Percentiles rank a stretch among this genome's conserved stretches.
Conservation (phyloP, 163 green algal species). For the Volvox carteri region DNA sequence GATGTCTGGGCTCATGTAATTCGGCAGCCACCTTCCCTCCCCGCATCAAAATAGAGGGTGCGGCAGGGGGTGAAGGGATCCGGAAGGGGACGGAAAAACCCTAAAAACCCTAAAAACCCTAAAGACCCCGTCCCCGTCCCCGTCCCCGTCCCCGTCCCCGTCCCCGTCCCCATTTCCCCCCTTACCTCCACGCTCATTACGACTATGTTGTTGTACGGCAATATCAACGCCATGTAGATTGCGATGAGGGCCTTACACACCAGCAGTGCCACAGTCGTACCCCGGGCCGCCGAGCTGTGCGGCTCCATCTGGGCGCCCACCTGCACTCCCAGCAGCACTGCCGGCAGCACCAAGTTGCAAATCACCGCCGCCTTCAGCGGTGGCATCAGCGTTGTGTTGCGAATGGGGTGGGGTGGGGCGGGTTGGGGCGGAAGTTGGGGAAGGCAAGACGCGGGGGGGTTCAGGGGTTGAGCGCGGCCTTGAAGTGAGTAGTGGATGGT, state of each 20-base stretch:
- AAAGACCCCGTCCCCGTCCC: not conserved
- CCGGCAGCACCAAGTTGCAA: slow-evolving; percentile 18
- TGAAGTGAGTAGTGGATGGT: no score
- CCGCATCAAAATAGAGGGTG: no score
- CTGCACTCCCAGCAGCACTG: slow-evolving; percentile 18
- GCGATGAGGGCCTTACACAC: slow-evolving; percentile 8
- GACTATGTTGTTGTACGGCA: slow-evolving; percentile 9
- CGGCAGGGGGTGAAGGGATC: no score
- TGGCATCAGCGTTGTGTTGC: not conserved
- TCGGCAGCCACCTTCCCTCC: no score
- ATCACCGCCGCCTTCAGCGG: slow-evolving; percentile 13
- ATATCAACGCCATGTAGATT: not conserved
- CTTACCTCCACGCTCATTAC: slow-evolving; percentile 11
- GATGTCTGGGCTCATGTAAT: no score
- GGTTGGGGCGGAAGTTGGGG: not conserved
- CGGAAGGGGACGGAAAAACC: no score
- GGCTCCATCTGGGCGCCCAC: slow-evolving; percentile 4
- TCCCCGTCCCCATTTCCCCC: no score
- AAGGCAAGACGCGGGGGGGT: no score
- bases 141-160: not conserved
- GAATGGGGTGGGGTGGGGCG: not conserved
- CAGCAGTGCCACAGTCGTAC: slow-evolving; percentile 16
- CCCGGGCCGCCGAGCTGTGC: not conserved
- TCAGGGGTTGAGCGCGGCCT: no score
- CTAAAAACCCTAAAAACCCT: not conserved